These are phyloP conservation scores for Plasmodium knowlesi DNA, from an alignment of 169 alveolate genomes.

Conservation along the genomic window DNA sequence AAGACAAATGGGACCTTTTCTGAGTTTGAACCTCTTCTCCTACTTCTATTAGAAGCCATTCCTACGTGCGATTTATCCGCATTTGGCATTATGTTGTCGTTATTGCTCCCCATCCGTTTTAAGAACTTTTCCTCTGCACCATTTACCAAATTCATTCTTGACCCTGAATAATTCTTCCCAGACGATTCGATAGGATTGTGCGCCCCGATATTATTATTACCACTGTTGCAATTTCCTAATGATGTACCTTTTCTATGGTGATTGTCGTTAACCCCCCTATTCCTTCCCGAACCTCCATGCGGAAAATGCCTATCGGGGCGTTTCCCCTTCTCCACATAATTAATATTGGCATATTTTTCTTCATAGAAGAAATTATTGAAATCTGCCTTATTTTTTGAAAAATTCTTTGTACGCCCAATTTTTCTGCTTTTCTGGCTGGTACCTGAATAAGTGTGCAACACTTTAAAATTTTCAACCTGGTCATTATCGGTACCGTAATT, in stretches of 20 bases:
- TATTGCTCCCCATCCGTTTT: background rate
- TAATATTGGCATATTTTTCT: constrained; percentile 6
- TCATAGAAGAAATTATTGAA: constrained; percentile 29
- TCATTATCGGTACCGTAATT: constrained; percentile 21
- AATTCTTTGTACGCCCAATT: constrained; percentile 18
- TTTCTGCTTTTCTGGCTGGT: constrained; percentile 24
- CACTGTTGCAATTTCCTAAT: background rate
- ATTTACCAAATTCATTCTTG: constrained; percentile 14
- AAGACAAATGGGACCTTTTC: constrained; percentile 2
- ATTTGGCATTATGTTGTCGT: background rate
- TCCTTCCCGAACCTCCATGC: background rate
- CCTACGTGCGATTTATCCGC: background rate
- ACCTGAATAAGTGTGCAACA: constrained; percentile 1
- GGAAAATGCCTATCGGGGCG: constrained; percentile 1
- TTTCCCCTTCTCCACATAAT: constrained; percentile 16
- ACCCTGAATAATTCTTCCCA: constrained; percentile 2
- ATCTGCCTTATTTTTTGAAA: constrained; percentile 30
- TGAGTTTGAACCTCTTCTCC: constrained; percentile 10
- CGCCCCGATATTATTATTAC: background rate
- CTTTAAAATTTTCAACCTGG: constrained; percentile 47
- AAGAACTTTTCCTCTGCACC: background rate
- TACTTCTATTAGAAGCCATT: background rate
- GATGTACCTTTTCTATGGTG: background rate
- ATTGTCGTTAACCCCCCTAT: background rate
- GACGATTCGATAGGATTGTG: background rate